Conservation (phyloP, 208 protist genomes). For the Lotmaria passim region DNA sequence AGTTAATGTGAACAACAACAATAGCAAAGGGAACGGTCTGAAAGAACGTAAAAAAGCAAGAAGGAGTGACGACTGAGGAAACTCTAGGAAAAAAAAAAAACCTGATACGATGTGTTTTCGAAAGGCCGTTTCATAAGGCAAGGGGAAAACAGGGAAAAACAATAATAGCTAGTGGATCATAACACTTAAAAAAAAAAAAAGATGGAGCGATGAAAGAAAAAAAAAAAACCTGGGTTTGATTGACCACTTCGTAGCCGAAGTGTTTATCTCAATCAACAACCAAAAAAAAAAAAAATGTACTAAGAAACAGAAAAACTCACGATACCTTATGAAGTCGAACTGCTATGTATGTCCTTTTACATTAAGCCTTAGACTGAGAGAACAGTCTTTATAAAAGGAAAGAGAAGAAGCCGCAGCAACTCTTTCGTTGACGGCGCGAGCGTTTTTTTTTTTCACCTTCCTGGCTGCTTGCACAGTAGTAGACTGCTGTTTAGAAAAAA, state of each 20-base stretch:
- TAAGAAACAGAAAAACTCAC: too few species aligned
- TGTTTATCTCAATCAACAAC: slow-evolving; percentile 8
- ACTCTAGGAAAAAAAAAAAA: too few species aligned
- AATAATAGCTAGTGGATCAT: background rate
- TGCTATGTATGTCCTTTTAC: too few species aligned
- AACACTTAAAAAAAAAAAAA: background rate
- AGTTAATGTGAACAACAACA: background rate
- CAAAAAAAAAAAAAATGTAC: background rate
- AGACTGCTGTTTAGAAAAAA: background rate
- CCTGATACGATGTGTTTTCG: too few species aligned
- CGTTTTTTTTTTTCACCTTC: too few species aligned
- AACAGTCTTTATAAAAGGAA: too few species aligned
- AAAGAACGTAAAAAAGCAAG: background rate
- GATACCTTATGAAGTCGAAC: background rate
- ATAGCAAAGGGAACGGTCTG: too few species aligned
- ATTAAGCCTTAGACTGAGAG: too few species aligned
- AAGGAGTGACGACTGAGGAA: background rate
- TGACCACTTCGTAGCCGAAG: slow-evolving; percentile 1
- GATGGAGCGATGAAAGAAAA: background rate
- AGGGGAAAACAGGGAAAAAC: background rate
- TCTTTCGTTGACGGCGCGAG: too few species aligned
- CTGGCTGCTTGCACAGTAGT: too few species aligned
- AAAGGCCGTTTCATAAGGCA: too few species aligned
- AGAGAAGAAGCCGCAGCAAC: background rate
- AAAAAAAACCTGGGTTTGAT: background rate